Percentiles rank a stretch among this genome's conserved stretches.
phyloP scores from a whole-genome alignment of 2,329 filamentous ascomycete species.

The Biscogniauxia marginata region DNA sequence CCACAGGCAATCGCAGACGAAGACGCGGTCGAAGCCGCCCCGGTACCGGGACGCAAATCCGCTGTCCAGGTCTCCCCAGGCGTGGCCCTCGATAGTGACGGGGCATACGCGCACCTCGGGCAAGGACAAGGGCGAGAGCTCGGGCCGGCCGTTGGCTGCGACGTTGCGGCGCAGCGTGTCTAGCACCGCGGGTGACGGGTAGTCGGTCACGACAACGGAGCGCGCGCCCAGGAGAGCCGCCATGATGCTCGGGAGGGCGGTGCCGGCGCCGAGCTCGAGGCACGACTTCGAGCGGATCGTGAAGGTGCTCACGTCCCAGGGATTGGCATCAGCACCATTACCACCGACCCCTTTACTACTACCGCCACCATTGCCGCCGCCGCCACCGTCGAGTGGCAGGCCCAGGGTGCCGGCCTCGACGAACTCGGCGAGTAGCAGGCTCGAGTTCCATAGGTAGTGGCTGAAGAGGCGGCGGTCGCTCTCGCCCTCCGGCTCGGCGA shows the following conservation, averaged over 20 bases:
- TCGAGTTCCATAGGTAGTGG: constrained; percentile 73
- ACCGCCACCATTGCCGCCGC: not conserved
- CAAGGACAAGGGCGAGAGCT: constrained; percentile 32
- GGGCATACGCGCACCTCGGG: constrained; percentile 10
- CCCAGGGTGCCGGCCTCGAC: constrained; percentile 49
- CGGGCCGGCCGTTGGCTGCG: constrained; percentile 44
- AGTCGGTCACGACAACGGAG: constrained; percentile 63
- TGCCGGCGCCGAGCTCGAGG: constrained; percentile 68
- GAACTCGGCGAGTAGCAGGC: constrained; percentile 53
- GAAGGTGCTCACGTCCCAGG: constrained; percentile 51
- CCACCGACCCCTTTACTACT: not conserved
- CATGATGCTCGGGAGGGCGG: constrained; percentile 52
- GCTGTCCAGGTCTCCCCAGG: constrained; percentile 20
- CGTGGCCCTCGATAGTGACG: constrained; percentile 56
- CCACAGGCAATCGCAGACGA: constrained; percentile 75
- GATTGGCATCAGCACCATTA: constrained; percentile 11
- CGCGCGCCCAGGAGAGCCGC: constrained; percentile 46
- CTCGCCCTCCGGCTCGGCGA: constrained; percentile 50
- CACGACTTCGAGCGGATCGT: constrained; percentile 31
- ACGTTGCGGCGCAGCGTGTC: constrained; percentile 59
- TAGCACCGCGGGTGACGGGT: constrained; percentile 61
- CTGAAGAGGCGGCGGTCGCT: constrained; percentile 61
- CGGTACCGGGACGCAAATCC: constrained; percentile 31
- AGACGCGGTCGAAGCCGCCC: constrained; percentile 56
- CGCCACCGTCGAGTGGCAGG: constrained; percentile 6